These are phyloP conservation scores for Candolleomyces eurysporus DNA, from an alignment of 768 basidiomycete species.

Conservation along the genomic window DNA sequence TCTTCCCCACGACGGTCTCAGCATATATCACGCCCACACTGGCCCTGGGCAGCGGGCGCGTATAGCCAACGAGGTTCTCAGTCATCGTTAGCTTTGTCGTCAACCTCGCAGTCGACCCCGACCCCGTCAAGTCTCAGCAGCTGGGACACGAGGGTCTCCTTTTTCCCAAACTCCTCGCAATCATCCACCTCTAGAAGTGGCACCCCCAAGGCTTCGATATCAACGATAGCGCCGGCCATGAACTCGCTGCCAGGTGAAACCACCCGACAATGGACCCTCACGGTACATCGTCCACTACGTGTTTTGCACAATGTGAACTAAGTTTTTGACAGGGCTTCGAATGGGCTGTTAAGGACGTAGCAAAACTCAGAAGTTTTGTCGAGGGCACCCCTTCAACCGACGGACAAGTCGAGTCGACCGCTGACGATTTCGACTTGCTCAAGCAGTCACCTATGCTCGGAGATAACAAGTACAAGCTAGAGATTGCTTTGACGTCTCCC, in stretches of 20 bases:
- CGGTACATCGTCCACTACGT: constrained; percentile 30
- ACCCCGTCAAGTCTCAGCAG: constrained; percentile 20
- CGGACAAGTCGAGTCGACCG: constrained; percentile 23
- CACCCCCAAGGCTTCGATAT: constrained; percentile 16
- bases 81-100: constrained; percentile 28
- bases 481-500: constrained; percentile 41
- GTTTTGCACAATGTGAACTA: background rate
- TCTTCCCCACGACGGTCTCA: constrained; percentile 47
- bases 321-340: constrained; percentile 57
- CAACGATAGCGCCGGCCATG: constrained; percentile 22
- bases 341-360: constrained; percentile 62
- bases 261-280: constrained; percentile 65
- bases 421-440: constrained; percentile 57
- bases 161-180: constrained; percentile 11
- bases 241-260: constrained; percentile 37
- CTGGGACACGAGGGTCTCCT: constrained; percentile 27
- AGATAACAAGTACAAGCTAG: constrained; percentile 70
- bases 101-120: constrained; percentile 12
- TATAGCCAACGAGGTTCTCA: constrained; percentile 30
- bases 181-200: constrained; percentile 13
- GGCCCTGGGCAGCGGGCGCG: constrained; percentile 53
- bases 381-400: constrained; percentile 40
- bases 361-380: constrained; percentile 55
- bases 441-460: constrained; percentile 66
- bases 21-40: constrained; percentile 53